Base-by-base conservation (phyloP, 768 basidiomycete species). In the Boletus pseudopeckii region DNA sequence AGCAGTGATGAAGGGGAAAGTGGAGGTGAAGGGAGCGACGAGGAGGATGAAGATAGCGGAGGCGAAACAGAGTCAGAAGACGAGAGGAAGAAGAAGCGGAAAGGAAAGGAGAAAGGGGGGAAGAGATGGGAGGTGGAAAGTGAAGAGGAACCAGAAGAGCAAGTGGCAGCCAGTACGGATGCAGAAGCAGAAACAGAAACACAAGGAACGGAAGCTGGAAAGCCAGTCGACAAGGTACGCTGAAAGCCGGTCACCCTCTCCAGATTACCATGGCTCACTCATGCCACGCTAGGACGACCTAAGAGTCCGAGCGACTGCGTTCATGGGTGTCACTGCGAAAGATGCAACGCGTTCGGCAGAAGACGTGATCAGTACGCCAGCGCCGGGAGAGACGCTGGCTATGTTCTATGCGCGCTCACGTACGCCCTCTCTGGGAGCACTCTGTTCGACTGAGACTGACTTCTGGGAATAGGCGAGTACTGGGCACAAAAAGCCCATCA, bases 371-470 rank as follows among this genome's bases (percentile, higher is more conserved):
- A 88, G 85, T 60, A 93, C 91, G 0, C 93, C 93, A 0, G 74
- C 87, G 4, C 90, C 91, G 0, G 90, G 91, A 11, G 93, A 96
- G 68, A 88, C 88, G 0, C 71, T 94, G 8, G 85, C 90, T 0
- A 77, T 79, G 70, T 95, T 95, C 67, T 95, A 92, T 61, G 83
- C 86, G 6, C 82, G 92, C 8, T 85, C 88, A 17, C 81, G 90
- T 87, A 66, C 60, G 86, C 75, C 20, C 7, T 11, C 13, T 36
- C 8, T 36, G 36, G 1, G 8, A 37, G 17, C 1, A 13, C 5
- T 5, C 8, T 36, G 3, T 9, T 13, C 0, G n/a, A 30, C 14
- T 5, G 8, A 28, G 36, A 24, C 36, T 52, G 32, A 59, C 14
- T 2, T 13, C 4, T 20, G 28, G 33, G 2, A 20, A n/a, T 49